Conservation (phyloP, 371 early-diverging fungal genomes). For the Capillidium rhysosporum region DNA sequence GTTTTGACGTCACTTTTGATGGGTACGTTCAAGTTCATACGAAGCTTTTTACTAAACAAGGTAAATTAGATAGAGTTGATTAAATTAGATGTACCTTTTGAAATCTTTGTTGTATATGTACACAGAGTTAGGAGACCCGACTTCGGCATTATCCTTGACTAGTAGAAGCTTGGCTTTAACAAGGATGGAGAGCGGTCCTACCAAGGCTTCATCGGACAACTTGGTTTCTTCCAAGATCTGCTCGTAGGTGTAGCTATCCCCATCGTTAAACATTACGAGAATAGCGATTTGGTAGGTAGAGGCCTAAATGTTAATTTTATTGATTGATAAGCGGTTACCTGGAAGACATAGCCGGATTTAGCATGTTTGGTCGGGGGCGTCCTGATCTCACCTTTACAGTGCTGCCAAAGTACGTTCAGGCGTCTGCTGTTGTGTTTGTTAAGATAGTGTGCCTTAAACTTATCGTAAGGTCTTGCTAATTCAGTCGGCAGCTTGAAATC, state of each 20-base stretch:
- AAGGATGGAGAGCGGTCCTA: slow-evolving; percentile 47
- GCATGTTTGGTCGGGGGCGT: slow-evolving; percentile 47
- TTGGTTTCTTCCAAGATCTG: slow-evolving; percentile 46
- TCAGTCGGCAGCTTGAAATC: slow-evolving; percentile 68
- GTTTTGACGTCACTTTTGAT: slow-evolving; percentile 69
- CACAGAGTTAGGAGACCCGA: slow-evolving; percentile 24
- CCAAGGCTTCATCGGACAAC: slow-evolving; percentile 39
- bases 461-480: slow-evolving; percentile 51
- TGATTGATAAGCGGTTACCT: slow-evolving; percentile 17
- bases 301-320: slow-evolving; percentile 16
- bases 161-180: slow-evolving; percentile 62
- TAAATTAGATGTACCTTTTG: slow-evolving; percentile 28
- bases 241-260: slow-evolving; percentile 32
- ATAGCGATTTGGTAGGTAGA: slow-evolving; percentile 83
- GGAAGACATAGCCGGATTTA: slow-evolving; percentile 49
- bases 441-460: slow-evolving; percentile 66
- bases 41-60: slow-evolving; percentile 55
- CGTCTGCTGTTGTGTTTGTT: slow-evolving; percentile 66
- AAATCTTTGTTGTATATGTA: slow-evolving; percentile 67
- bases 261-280: slow-evolving; percentile 60
- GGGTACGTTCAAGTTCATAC: slow-evolving; percentile 63
- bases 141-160: slow-evolving; percentile 21
- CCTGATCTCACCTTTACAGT: slow-evolving; percentile 73
- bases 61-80: not conserved
- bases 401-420: slow-evolving; percentile 81